Percentiles rank a stretch among this genome's conserved stretches.
Evolutionary conservation across 108 stramenopile genomes (phyloP).

Genomic region (Asterionellopsis glacialis): DNA sequence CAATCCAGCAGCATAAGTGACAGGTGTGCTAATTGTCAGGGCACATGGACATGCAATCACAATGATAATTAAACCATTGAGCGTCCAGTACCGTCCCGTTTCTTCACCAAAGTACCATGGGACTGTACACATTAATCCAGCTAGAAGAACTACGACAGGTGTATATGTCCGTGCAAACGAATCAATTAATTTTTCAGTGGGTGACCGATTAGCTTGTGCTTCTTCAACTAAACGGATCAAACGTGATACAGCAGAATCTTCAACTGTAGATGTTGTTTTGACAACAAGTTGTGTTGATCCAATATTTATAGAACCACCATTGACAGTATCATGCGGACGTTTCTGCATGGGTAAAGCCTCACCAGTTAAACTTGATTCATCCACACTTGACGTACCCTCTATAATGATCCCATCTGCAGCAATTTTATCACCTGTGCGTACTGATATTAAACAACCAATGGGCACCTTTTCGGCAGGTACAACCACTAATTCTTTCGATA

Average conservation of each 20-base stretch:
- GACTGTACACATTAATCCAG: slow-evolving; percentile 69
- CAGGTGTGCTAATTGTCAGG: slow-evolving; percentile 88
- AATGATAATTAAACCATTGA: slow-evolving; percentile 81
- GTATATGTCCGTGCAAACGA: slow-evolving; percentile 83
- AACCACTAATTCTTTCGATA: slow-evolving; percentile 44
- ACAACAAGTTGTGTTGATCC: slow-evolving; percentile 67
- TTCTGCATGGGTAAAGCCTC: slow-evolving; percentile 79
- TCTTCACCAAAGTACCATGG: slow-evolving; percentile 74
- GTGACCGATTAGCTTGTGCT: slow-evolving; percentile 77
- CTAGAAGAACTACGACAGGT: slow-evolving; percentile 69
- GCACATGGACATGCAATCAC: slow-evolving; percentile 95
- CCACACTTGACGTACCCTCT: slow-evolving; percentile 76
- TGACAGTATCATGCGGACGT: slow-evolving; percentile 50
- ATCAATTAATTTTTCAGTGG: slow-evolving; percentile 87
- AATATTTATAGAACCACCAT: slow-evolving; percentile 82
- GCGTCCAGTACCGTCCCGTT: slow-evolving; percentile 60
- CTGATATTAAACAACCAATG: slow-evolving; percentile 74
- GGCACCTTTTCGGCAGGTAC: slow-evolving; percentile 68
- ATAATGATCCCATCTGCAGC: slow-evolving; percentile 90
- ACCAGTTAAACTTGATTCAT: slow-evolving; percentile 93
- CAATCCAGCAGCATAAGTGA: slow-evolving; percentile 85
- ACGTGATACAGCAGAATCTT: slow-evolving; percentile 75
- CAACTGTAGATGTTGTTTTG: slow-evolving; percentile 62
- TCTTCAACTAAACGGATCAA: slow-evolving; percentile 78
- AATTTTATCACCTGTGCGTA: slow-evolving; percentile 90